Base-by-base conservation (phyloP, 352 stramenopile genomes). In the Pythium insidiosum region DNA sequence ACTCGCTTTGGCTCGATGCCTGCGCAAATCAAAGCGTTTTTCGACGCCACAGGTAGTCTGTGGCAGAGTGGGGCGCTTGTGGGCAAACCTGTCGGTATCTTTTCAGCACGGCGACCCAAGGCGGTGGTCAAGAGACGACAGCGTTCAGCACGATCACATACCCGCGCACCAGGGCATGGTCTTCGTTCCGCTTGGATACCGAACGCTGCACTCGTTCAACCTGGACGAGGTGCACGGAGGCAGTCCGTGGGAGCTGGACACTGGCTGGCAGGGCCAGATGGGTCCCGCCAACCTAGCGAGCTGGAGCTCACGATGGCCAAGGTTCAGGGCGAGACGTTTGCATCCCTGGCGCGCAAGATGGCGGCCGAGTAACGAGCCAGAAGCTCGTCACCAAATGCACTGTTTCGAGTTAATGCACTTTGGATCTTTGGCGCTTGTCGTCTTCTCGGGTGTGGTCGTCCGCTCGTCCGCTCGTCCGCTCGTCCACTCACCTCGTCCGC, bases 11-110 rank as follows among this genome's bases (percentile, higher is more conserved):
- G 79, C 44, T 68, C 68, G 48, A 26, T 69, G 16, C 50, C 60
- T 12, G 60, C 78, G 16, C 81, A 94, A 59, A 69, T 91, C 43
- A 88, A 88, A 58, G 54, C 61, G 19, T 67, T 90, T 31, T 71
- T 81, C 25, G 81, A 94, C 54, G 46, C 59, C 13, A 85, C 62
- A n/a, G 80, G 77, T 13, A 34, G 53, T 15, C 61, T 88, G 18
- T 93, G 80, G 76, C 47, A 64, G 39, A 66, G 36, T 23, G 72
- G 69, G 11, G 58, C 48, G 10, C 56, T 90, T 13, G 45, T 75
- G 1, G 69, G 69, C 39, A 93, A 90, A 43, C 59, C 75, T 13
- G 70, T 61, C 29, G 73, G 68, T 38, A 63, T 77, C 15, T 91
- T 91, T 59, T 76, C 35, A 73, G 53, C 36, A 80, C 68, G n/a